Percentiles rank a stretch among this genome's conserved stretches.
These are phyloP conservation scores for Trichosanthes truncata DNA, from an alignment of 306 rosid genomes.

Conservation along the genomic window DNA sequence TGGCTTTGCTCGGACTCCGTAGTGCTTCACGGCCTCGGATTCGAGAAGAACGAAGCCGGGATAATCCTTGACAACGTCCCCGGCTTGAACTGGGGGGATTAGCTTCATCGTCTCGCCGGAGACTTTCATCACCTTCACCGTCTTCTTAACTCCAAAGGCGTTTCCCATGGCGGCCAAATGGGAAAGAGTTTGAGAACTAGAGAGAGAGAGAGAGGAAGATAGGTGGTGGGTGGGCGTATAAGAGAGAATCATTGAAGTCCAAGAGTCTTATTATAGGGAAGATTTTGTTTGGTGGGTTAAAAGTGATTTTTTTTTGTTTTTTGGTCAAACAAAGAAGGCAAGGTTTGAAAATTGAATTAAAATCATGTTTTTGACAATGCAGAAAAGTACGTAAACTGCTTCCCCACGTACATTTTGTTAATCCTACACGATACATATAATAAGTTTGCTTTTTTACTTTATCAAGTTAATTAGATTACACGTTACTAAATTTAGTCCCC, in stretches of 20 bases:
- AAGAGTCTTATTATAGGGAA: background rate
- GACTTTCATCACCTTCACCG: constrained; percentile 72
- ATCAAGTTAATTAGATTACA: background rate
- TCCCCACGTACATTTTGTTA: background rate
- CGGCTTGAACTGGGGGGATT: constrained; percentile 41
- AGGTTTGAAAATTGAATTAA: constrained; percentile 21
- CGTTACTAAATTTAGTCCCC: too few species aligned
- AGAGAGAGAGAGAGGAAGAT: background rate
- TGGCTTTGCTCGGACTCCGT: constrained; percentile 66
- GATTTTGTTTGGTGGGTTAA: background rate
- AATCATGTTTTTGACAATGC: constrained; percentile 17
- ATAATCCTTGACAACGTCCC: constrained; percentile 42
- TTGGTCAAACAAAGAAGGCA: constrained; percentile 66
- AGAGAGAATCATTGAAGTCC: background rate
- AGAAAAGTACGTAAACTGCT: constrained; percentile 2
- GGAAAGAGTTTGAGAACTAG: background rate
- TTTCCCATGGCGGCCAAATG: constrained; percentile 51
- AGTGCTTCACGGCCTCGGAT: constrained; percentile 75
- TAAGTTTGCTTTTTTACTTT: background rate
- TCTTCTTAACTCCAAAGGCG: constrained; percentile 51
- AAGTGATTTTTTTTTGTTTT: background rate
- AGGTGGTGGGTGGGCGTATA: background rate
- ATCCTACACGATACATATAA: background rate
- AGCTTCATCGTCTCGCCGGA: constrained; percentile 70
- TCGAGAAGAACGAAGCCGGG: constrained; percentile 68